A percentile compares a stretch with the other conserved stretches of the same genome.
phyloP scores from a whole-genome alignment of 75 land plant species.

The Selaginella moellendorffii region DNA sequence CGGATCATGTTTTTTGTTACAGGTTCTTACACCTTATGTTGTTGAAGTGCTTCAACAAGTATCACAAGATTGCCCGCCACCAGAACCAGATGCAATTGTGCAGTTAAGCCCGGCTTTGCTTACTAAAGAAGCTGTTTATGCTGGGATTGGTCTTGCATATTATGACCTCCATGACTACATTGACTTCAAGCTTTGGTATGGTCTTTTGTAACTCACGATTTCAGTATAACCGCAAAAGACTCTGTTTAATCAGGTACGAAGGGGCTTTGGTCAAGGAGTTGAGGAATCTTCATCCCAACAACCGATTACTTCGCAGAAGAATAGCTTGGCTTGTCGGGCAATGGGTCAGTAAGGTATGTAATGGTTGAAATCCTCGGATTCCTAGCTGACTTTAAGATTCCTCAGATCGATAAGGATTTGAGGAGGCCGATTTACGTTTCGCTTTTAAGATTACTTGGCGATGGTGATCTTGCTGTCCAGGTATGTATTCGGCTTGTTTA shows the following conservation, averaged over 20 bases:
- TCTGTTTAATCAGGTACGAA: constrained; percentile 42
- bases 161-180: constrained; percentile 84
- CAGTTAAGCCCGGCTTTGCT: constrained; percentile 60
- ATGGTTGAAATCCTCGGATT: neutral
- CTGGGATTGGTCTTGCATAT: constrained; percentile 88
- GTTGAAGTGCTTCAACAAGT: constrained; percentile 81
- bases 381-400: neutral
- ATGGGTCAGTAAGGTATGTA: constrained; percentile 89
- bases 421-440: constrained; percentile 65
- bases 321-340: constrained; percentile 88
- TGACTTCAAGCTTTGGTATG: constrained; percentile 85
- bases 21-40: constrained; percentile 83
- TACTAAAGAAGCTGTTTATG: constrained; percentile 91
- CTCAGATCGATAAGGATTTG: constrained; percentile 78
- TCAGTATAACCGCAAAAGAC: neutral
- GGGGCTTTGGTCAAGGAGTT: constrained; percentile 69
- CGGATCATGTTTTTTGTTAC: constrained; percentile 9
- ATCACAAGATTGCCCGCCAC: constrained; percentile 54
- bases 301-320: constrained; percentile 73
- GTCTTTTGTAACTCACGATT: neutral
- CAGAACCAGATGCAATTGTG: constrained; percentile 31
- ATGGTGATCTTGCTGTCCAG: constrained; percentile 74
- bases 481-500: constrained; percentile 33
- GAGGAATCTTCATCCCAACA: constrained; percentile 72
- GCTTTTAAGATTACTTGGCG: constrained; percentile 61